Percentiles rank a stretch among this genome's conserved stretches.
Conservation (phyloP, 2,329 filamentous ascomycete genomes). For the Alternaria triticimaculans region DNA sequence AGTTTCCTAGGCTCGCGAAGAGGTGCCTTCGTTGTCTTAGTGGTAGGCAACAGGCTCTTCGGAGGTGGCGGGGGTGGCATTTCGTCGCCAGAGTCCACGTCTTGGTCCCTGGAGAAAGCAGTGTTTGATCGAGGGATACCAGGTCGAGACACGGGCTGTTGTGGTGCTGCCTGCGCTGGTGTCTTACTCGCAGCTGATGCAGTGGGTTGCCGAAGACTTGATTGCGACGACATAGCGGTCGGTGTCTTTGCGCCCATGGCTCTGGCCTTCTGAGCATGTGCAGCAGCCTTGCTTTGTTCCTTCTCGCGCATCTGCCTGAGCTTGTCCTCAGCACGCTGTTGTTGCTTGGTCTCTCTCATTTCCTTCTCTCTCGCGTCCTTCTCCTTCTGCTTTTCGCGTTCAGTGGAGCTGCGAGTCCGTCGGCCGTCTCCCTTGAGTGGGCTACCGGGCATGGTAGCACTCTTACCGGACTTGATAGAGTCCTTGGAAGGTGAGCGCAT, state of each 20-base stretch:
- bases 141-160: constrained; percentile 39
- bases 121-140: constrained; percentile 36
- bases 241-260: constrained; percentile 58
- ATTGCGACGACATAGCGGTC: constrained; percentile 46
- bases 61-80: constrained; percentile 69
- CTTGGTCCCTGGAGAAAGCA: constrained; percentile 39
- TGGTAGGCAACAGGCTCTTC: constrained; percentile 57
- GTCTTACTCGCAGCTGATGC: constrained; percentile 57
- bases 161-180: constrained; percentile 35
- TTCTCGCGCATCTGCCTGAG: constrained; percentile 73
- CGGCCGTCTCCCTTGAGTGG: constrained; percentile 49
- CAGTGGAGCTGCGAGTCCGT: constrained; percentile 65
- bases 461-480: constrained; percentile 39
- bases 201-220: constrained; percentile 35
- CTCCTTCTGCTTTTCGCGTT: constrained; percentile 64
- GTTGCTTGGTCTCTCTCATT: constrained; percentile 64
- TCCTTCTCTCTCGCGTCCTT: constrained; percentile 67
- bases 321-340: constrained; percentile 66
- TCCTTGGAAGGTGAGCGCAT: constrained; percentile 47
- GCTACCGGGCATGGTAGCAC: constrained; percentile 33
- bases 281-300: constrained; percentile 70
- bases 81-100: constrained; percentile 55
- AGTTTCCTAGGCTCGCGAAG: constrained; percentile 57
- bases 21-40: constrained; percentile 46
- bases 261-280: constrained; percentile 52